Evolutionary conservation across 306 rosid genomes (phyloP), one percentile per base, ranked within the genome.

Genomic region (Inga oerstediana): DNA sequence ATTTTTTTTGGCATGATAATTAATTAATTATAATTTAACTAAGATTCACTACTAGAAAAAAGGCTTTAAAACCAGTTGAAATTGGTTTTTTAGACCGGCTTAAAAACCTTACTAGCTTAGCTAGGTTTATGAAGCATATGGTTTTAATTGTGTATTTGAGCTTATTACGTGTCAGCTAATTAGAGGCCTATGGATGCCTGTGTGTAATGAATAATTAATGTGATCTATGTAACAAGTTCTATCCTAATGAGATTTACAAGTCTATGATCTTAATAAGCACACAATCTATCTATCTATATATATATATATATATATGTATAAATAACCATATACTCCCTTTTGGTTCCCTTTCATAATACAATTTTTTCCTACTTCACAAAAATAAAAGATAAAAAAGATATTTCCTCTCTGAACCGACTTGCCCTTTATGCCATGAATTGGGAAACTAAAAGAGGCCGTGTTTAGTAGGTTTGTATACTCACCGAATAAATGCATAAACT

Each of bases 101-200:
- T 27, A 27, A 88, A 54, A 32, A 10, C 94, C 94, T 73, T 92
- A 54, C 27, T 54, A 54, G 61, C 59, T 52, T 52, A 4, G 22
- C n/a, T 54, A 54, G 61, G 24, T 54, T 54, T 39, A 39, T 39
- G 43, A 39, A 39, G 8, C 43, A 6, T 39, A 6, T 39, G 43
- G 43, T 6, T 39, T 5, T 39, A 1, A 39, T 39, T 39, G 43
- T 39, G 43, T 39, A 7, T 5, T 39, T 39, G 8, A 5, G 43
- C 1, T 39, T 39, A 39, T 39, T 8, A 6, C 17, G 24, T 19
- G 24, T 19, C 24, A 19, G 3, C 24, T 54, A 54, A 54, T 54
- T 54, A 17, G 20, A 22, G 61, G 24, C 61, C 24, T 19, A 70
- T 5, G 10, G 24, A 6, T 54, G 61, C 61, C 24, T 5, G 61